phyloP scores from a whole-genome alignment of 306 rosid species.

The Macrotyloma uniflorum region DNA sequence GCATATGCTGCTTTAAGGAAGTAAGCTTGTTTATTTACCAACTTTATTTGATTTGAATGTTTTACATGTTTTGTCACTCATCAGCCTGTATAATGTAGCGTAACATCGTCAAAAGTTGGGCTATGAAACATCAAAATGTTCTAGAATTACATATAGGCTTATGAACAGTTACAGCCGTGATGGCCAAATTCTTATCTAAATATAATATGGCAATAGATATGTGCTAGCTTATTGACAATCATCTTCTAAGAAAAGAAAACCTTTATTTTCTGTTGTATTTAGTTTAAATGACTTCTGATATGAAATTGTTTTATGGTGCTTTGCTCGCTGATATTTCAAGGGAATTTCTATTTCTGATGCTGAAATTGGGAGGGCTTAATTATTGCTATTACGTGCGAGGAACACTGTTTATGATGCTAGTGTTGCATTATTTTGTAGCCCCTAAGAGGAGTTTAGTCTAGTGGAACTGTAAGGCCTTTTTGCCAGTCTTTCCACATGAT shows the following conservation, averaged over 20 bases:
- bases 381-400: background rate
- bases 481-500: background rate
- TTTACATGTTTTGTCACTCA: slow-evolving; percentile 21
- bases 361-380: slow-evolving; percentile 1
- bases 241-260: background rate
- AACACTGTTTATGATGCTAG: background rate
- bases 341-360: slow-evolving; percentile 21
- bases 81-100: background rate
- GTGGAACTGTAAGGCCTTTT: background rate
- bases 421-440: background rate
- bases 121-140: slow-evolving; percentile 12
- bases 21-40: slow-evolving; percentile 60
- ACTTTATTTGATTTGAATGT: slow-evolving; percentile 35
- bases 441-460: background rate
- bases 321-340: background rate
- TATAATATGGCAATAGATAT: slow-evolving; percentile 2
- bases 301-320: slow-evolving; percentile 22
- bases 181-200: background rate
- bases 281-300: background rate
- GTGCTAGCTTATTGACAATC: slow-evolving; percentile 19
- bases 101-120: slow-evolving; percentile 5
- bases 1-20: slow-evolving; percentile 91
- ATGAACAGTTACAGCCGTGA: slow-evolving; percentile 5
- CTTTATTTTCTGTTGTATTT: slow-evolving; percentile 2
- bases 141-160: background rate